These are phyloP conservation scores for Xanthoconium purpureum DNA, from an alignment of 768 basidiomycete species.

Conservation along the genomic window DNA sequence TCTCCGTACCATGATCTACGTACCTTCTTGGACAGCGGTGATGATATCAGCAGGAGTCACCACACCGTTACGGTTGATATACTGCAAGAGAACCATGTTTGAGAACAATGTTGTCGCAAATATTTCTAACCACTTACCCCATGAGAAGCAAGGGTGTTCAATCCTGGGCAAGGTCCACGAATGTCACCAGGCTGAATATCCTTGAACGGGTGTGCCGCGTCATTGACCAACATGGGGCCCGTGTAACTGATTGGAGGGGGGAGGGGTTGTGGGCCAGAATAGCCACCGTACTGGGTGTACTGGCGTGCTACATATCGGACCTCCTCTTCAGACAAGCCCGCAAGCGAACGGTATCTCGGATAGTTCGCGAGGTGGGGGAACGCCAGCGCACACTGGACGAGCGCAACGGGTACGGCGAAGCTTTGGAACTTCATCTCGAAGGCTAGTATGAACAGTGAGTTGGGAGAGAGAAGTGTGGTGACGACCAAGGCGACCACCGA, in stretches of 20 bases:
- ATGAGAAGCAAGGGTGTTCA: slow-evolving; percentile 25
- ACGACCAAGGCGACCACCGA: too few species aligned
- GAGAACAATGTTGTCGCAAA: not conserved
- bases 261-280: slow-evolving; percentile 16
- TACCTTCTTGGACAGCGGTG: slow-evolving; percentile 21
- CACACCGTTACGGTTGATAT: slow-evolving; percentile 16
- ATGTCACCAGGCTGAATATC: slow-evolving; percentile 14
- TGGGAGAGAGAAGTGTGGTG: too few species aligned
- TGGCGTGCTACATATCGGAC: not conserved
- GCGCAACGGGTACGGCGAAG: not conserved
- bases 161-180: slow-evolving; percentile 24
- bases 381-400: slow-evolving; percentile 2
- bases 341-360: slow-evolving; percentile 14
- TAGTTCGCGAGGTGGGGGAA: slow-evolving; percentile 12
- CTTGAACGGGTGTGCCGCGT: slow-evolving; percentile 14
- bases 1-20: not conserved
- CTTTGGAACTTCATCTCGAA: not conserved
- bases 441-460: too few species aligned
- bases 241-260: slow-evolving; percentile 20
- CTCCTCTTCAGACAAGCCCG: slow-evolving; percentile 13
- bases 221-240: slow-evolving; percentile 18
- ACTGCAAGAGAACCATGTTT: slow-evolving; percentile 3
- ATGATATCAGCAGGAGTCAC: slow-evolving; percentile 3
- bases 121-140: slow-evolving; percentile 11
- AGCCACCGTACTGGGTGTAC: too few species aligned